A percentile compares a stretch with the other conserved stretches of the same genome.
Conservation (phyloP, 257 asterid species). For the Schizonepeta tenuifolia region DNA sequence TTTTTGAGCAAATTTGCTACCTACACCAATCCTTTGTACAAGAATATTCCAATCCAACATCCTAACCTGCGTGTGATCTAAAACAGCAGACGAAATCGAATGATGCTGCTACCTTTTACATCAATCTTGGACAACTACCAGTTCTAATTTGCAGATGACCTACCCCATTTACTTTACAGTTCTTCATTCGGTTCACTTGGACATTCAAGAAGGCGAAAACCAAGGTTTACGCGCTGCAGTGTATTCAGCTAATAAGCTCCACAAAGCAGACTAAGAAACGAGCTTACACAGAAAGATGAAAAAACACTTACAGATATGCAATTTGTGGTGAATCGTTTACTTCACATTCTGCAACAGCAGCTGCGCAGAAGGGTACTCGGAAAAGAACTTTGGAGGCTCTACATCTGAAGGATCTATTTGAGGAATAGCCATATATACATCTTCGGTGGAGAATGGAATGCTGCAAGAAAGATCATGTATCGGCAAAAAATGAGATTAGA, state of each 20-base stretch:
- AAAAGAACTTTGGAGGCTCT: constrained; percentile 69
- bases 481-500: neutral
- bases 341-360: constrained; percentile 54
- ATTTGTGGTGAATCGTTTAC: constrained; percentile 34
- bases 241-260: constrained; percentile 12
- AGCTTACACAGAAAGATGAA: neutral
- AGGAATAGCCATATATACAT: constrained; percentile 96
- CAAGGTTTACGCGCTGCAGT: constrained; percentile 6
- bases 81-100: constrained; percentile 26
- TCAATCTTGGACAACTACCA: constrained; percentile 20
- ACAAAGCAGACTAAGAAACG: neutral
- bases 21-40: constrained; percentile 52
- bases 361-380: constrained; percentile 75
- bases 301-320: constrained; percentile 22
- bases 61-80: constrained; percentile 49
- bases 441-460: constrained; percentile 97
- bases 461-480: constrained; percentile 45
- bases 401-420: constrained; percentile 75
- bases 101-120: constrained; percentile 14
- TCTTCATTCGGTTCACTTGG: neutral
- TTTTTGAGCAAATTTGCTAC: constrained; percentile 40
- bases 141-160: constrained; percentile 34
- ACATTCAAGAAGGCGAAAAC: constrained; percentile 6
- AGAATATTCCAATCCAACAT: constrained; percentile 30
- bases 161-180: constrained; percentile 22